phyloP scores from a whole-genome alignment of 345 rosid species.

The Pistacia integerrima region DNA sequence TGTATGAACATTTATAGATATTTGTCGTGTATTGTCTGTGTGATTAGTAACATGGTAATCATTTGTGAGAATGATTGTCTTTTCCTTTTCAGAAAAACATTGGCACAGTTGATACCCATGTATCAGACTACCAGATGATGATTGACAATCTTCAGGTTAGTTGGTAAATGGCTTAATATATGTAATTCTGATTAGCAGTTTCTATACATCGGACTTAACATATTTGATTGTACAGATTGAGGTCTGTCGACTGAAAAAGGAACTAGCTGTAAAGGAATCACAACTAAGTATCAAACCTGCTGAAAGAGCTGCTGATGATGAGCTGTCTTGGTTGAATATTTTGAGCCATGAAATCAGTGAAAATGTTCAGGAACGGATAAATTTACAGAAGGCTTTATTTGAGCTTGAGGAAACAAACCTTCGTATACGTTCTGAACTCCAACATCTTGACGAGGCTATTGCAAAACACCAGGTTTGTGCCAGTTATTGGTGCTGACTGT shows the following conservation, averaged over 20 bases:
- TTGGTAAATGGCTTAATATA: slow-evolving; percentile 15
- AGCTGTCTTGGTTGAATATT: slow-evolving; percentile 82
- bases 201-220: slow-evolving; percentile 5
- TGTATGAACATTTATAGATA: too few relatives aligned
- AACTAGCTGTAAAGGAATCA: slow-evolving; percentile 84
- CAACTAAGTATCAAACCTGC: slow-evolving; percentile 68
- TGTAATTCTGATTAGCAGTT: neutral
- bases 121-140: slow-evolving; percentile 95
- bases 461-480: slow-evolving; percentile 72
- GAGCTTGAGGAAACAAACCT: slow-evolving; percentile 93
- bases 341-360: slow-evolving; percentile 93
- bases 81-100: slow-evolving; percentile 70
- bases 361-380: slow-evolving; percentile 93
- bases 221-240: slow-evolving; percentile 54
- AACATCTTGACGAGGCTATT: slow-evolving; percentile 82
- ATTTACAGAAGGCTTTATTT: slow-evolving; percentile 86
- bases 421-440: slow-evolving; percentile 73
- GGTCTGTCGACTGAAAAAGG: slow-evolving; percentile 79
- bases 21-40: neutral
- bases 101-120: slow-evolving; percentile 83
- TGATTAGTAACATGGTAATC: slow-evolving; percentile 5
- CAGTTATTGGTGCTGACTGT: too few relatives aligned
- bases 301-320: slow-evolving; percentile 79
- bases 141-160: slow-evolving; percentile 92
- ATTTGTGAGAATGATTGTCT: slow-evolving; percentile 3